Evolutionary conservation across 2,329 filamentous ascomycete species (phyloP).

Genomic region (Remersonia thermophila): DNA sequence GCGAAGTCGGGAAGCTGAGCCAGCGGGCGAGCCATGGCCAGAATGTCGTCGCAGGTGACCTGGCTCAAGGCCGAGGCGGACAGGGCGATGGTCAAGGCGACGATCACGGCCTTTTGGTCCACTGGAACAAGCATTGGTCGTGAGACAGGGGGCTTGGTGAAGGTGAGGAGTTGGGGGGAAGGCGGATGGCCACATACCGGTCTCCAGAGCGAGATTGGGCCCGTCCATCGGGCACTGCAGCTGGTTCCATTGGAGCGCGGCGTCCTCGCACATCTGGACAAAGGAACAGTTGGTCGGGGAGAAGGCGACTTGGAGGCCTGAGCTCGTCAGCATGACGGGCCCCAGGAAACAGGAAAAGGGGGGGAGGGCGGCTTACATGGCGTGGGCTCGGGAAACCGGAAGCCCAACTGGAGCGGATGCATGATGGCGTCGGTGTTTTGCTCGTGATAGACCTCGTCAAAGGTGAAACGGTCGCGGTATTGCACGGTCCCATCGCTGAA

Average conservation of each 20-base stretch:
- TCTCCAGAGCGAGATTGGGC: conserved; percentile 34
- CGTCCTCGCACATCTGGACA: conserved; percentile 45
- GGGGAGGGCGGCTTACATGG: too few relatives aligned
- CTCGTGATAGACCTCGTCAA: conserved; percentile 55
- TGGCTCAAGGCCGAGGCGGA: conserved; percentile 33
- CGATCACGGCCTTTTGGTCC: conserved; percentile 45
- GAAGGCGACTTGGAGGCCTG: conserved; percentile 47
- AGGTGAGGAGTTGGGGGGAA: too few relatives aligned
- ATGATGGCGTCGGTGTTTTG: conserved; percentile 53
- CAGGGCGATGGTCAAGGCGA: conserved; percentile 44
- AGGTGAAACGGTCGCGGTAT: conserved; percentile 63
- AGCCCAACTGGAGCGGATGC: conserved; percentile 65
- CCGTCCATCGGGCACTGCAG: conserved; percentile 39
- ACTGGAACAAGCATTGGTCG: conserved; percentile 24
- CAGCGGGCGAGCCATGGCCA: conserved; percentile 51
- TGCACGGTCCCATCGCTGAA: conserved; percentile 74
- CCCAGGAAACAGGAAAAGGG: conserved; percentile 8
- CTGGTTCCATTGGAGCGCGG: conserved; percentile 45
- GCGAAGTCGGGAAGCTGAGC: conserved; percentile 38
- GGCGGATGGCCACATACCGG: conserved; percentile 28
- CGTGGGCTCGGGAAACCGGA: conserved; percentile 34
- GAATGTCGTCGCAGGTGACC: conserved; percentile 55
- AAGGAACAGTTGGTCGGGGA: conserved; percentile 50
- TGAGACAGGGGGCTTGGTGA: too few relatives aligned
- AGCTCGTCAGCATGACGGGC: neutral